These are phyloP conservation scores for Yamadazyma endophytica DNA, from an alignment of 805 yeast species.

Conservation along the genomic window DNA sequence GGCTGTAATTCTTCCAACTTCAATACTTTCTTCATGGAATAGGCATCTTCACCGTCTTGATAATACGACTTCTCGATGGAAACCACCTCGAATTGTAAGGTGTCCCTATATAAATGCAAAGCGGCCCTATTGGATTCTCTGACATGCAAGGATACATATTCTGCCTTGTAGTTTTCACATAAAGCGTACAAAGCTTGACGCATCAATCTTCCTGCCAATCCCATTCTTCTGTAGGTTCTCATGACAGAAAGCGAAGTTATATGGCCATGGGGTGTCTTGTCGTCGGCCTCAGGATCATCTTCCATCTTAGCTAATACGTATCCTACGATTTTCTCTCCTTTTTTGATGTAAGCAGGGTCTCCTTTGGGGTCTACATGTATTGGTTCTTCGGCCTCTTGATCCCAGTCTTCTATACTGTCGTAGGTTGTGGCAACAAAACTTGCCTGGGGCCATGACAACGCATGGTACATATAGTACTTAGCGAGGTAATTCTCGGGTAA, in stretches of 20 bases:
- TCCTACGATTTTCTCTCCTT: constrained; percentile 85
- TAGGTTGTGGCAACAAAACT: constrained; percentile 90
- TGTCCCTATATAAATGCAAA: constrained; percentile 81
- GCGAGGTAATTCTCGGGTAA: constrained; percentile 92
- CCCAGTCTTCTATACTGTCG: constrained; percentile 34
- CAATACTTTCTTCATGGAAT: constrained; percentile 80
- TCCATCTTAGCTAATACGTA: constrained; percentile 96
- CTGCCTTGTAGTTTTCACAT: constrained; percentile 75
- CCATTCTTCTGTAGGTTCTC: constrained; percentile 94
- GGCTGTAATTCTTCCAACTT: constrained; percentile 60
- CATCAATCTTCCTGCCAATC: constrained; percentile 89
- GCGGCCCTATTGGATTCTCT: constrained; percentile 94
- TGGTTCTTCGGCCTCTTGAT: constrained; percentile 16
- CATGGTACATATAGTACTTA: constrained; percentile 91
- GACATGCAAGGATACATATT: constrained; percentile 87
- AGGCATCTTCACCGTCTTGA: constrained; percentile 97
- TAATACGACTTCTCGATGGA: constrained; percentile 85
- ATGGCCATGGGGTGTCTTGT: constrained; percentile 84
- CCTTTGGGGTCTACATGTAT: constrained; percentile 41
- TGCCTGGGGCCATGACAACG: constrained; percentile 95
- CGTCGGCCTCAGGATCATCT: constrained; percentile 78
- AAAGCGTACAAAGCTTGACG: constrained; percentile 76
- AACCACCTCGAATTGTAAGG: constrained; percentile 76
- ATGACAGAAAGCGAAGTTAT: constrained; percentile 90
- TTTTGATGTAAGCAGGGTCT: constrained; percentile 60